These are phyloP conservation scores for Reticulascus tulasneorum DNA, from an alignment of 2,329 filamentous ascomycete species.

Conservation along the genomic window DNA sequence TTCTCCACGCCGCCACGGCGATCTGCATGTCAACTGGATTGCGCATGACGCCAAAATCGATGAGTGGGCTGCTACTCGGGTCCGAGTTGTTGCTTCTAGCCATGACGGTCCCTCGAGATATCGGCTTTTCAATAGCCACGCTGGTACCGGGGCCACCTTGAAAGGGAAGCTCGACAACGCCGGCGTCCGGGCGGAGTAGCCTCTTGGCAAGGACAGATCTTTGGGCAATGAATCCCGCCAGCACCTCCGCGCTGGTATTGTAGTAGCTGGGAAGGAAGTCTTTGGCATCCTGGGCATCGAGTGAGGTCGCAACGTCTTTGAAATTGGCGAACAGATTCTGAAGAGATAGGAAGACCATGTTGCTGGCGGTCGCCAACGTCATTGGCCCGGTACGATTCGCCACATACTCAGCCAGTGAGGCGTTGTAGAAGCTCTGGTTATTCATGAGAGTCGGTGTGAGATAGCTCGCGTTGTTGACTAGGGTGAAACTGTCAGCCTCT, in stretches of 20 bases:
- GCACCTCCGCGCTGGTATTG: constrained; percentile 10
- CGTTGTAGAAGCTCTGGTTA: constrained; percentile 17
- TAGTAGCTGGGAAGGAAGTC: constrained; percentile 17
- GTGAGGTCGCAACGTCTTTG: constrained; percentile 3
- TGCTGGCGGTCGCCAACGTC: constrained; percentile 18
- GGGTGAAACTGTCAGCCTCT: not conserved
- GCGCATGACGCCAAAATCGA: constrained; percentile 18
- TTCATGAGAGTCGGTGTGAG: constrained; percentile 17
- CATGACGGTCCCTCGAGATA: constrained; percentile 18
- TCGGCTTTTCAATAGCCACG: constrained; percentile 18
- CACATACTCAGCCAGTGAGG: constrained; percentile 18
- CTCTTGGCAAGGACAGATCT: constrained; percentile 8
- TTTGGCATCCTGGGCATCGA: constrained; percentile 15
- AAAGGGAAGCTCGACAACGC: constrained; percentile 16
- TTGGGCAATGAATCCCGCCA: constrained; percentile 15
- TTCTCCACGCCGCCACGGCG: constrained; percentile 10
- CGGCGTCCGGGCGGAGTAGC: constrained; percentile 14
- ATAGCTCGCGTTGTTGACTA: constrained; percentile 9
- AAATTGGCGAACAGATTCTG: constrained; percentile 10
- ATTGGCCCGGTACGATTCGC: constrained; percentile 19
- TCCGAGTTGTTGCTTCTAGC: constrained; percentile 18
- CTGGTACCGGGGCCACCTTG: constrained; percentile 12
- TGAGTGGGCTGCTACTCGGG: constrained; percentile 14
- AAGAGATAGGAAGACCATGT: constrained; percentile 17
- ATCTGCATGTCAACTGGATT: constrained; percentile 18